Conservation (phyloP, 495 filamentous ascomycete genomes). For the Cenococcum geophilum region DNA sequence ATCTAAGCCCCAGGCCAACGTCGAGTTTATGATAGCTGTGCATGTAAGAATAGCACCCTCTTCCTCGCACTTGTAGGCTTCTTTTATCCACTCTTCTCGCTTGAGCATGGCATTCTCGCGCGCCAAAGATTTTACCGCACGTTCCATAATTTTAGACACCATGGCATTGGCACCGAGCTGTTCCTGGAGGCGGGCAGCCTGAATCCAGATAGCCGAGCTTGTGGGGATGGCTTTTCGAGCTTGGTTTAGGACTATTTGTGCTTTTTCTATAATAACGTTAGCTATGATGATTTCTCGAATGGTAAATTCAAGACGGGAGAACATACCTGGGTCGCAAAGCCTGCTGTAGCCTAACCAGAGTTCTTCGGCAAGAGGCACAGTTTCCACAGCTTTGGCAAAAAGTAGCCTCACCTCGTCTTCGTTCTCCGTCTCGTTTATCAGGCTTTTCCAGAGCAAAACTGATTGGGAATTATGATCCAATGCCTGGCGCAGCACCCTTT, state of each 20-base stretch:
- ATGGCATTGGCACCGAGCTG: slow-evolving; percentile 70
- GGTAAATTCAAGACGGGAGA: too few relatives aligned
- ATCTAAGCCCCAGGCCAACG: slow-evolving; percentile 86
- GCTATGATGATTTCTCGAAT: too few relatives aligned
- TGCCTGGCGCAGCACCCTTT: slow-evolving; percentile 82
- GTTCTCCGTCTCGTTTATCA: slow-evolving; percentile 92
- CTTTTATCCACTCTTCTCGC: slow-evolving; percentile 91
- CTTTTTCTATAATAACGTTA: slow-evolving; percentile 49
- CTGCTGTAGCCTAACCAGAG: slow-evolving; percentile 91
- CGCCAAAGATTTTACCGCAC: slow-evolving; percentile 82
- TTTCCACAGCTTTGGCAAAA: slow-evolving; percentile 85
- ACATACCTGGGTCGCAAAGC: slow-evolving; percentile 61
- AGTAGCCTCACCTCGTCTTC: slow-evolving; percentile 78
- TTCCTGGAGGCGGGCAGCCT: slow-evolving; percentile 84
- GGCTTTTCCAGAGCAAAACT: slow-evolving; percentile 91
- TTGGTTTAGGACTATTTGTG: slow-evolving; percentile 89
- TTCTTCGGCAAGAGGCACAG: slow-evolving; percentile 87
- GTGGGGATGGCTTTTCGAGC: slow-evolving; percentile 89
- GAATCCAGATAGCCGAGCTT: slow-evolving; percentile 93
- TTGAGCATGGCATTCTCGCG: slow-evolving; percentile 93
- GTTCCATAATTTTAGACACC: slow-evolving; percentile 80
- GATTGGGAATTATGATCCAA: slow-evolving; percentile 86
- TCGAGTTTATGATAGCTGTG: slow-evolving; percentile 81
- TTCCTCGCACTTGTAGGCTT: slow-evolving; percentile 91
- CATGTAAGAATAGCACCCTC: slow-evolving; percentile 86